Evolutionary conservation across 495 filamentous ascomycete genomes (phyloP).

Genomic region (Cudoniella acicularis): DNA sequence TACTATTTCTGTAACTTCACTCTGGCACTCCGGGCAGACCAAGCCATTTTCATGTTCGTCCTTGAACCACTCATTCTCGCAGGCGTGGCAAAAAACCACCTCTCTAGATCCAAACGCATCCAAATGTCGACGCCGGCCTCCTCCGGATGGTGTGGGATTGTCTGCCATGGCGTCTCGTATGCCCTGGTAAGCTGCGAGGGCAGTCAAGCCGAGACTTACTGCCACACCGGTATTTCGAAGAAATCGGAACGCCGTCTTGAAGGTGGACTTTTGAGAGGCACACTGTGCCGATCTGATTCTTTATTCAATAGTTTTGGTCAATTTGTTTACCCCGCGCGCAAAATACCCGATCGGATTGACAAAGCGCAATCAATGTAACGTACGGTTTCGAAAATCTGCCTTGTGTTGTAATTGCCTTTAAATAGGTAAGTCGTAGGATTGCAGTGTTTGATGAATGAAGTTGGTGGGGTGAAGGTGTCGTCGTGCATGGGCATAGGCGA

Average conservation of each 20-base stretch:
- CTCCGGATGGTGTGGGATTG: conserved; percentile 9
- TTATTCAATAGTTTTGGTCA: neutral
- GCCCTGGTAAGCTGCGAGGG: conserved; percentile 42
- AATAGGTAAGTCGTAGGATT: neutral
- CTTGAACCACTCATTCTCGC: conserved; percentile 73
- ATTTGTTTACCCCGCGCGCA: neutral
- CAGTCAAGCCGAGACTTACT: conserved; percentile 45
- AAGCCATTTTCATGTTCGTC: conserved; percentile 61
- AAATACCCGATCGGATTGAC: too few species aligned
- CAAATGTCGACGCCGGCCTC: conserved; percentile 19
- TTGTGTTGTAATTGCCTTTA: neutral
- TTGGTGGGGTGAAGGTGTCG: neutral
- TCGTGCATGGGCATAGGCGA: too few species aligned
- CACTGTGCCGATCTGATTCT: neutral
- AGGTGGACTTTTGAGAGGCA: neutral
- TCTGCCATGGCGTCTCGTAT: conserved; percentile 37
- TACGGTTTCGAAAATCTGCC: neutral
- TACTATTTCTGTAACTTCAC: conserved; percentile 85
- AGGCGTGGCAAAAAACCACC: conserved; percentile 78
- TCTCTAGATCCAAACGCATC: conserved; percentile 50
- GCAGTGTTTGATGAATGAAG: neutral
- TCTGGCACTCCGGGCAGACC: conserved; percentile 69
- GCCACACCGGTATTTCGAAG: conserved; percentile 44
- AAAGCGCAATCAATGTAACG: neutral
- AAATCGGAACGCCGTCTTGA: conserved; percentile 45